Evolutionary conservation across 257 asterid genomes (phyloP), one percentile per base, ranked within the genome.

Genomic region (Forsythia suspensa): DNA sequence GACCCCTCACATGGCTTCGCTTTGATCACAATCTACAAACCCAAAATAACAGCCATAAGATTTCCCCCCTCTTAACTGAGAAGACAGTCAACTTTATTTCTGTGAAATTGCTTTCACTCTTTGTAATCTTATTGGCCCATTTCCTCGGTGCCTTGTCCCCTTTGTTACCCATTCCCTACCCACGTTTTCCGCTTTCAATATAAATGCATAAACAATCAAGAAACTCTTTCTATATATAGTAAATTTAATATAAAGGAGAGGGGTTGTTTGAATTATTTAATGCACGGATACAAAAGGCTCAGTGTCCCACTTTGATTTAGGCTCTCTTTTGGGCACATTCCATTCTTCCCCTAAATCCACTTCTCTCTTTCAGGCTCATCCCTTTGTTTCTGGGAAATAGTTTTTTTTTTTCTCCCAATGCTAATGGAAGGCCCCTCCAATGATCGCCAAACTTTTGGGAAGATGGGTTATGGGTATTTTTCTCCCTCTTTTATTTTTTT

Each of bases 401-500:
- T 73, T 81, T 52, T 80, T 68, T 81, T 24, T 24, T 24, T n/a
- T n/a, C n/a, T n/a, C 34, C 80, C 74, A 73, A 86, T 86, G 89
- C 92, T 84, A 40, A 92, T 96, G 99, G 99, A 91, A 79, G 94
- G 85, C 80, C 84, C 52, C 86, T 86, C 90, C 51, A 76, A 78
- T 87, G 98, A 91, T 83, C 96, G 99, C 66, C 97, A 86, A 43
- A 93, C 95, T 83, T 96, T 93, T 77, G 99, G 99, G 84, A 93
- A 91, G 94, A 94, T 93, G 99, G 99, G 97, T 80, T 92, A 90
- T 86, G 99, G 99, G 99, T 95, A 86, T 12, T 44, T 46, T 71
- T 68, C 8, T 59, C 8, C 76, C 37, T 65, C 40, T 65, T 9
- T 66, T 39, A 40, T 7, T 48, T 80, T 24, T 24, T 24, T 24